These are phyloP conservation scores for Vitis cinerea DNA, from an alignment of 164 flowering plant genomes.

Conservation along the genomic window DNA sequence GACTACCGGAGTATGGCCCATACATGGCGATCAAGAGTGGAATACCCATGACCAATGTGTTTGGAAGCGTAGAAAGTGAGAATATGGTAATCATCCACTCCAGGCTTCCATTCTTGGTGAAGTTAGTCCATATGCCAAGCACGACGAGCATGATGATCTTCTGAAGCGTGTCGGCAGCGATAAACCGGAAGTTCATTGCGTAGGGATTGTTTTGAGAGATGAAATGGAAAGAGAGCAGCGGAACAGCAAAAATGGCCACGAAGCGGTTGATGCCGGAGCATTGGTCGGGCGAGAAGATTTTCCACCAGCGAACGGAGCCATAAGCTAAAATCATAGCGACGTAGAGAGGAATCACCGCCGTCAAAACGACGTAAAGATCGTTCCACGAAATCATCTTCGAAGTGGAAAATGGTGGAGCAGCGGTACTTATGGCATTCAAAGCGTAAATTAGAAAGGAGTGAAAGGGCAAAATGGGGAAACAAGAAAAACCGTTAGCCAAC, in stretches of 20 bases:
- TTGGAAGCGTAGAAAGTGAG: constrained; percentile 61
- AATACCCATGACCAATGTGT: constrained; percentile 75
- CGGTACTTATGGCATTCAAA: constrained; percentile 5
- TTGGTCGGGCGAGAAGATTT: constrained; percentile 71
- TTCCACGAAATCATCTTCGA: constrained; percentile 45
- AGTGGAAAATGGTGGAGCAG: not conserved
- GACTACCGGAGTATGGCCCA: constrained; percentile 43
- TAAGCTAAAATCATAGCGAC: constrained; percentile 76
- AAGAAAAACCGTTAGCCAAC: constrained; percentile 39
- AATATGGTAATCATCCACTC: constrained; percentile 77
- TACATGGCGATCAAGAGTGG: constrained; percentile 73
- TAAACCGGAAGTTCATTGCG: constrained; percentile 60
- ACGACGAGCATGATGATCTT: constrained; percentile 53
- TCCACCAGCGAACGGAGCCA: constrained; percentile 84
- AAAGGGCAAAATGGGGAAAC: constrained; percentile 31
- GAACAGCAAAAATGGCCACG: constrained; percentile 73
- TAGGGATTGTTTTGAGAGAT: constrained; percentile 59
- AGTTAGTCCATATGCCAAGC: constrained; percentile 46
- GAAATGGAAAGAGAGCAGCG: constrained; percentile 69
- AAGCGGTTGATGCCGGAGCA: constrained; percentile 80
- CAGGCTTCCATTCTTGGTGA: constrained; percentile 42
- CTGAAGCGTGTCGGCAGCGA: constrained; percentile 73
- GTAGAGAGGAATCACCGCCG: constrained; percentile 67
- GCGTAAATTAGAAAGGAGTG: constrained; percentile 7
- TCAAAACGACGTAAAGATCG: constrained; percentile 60